phyloP scores from a whole-genome alignment of 192 early-diverging fungal species.

The Coemansia sp. region DNA sequence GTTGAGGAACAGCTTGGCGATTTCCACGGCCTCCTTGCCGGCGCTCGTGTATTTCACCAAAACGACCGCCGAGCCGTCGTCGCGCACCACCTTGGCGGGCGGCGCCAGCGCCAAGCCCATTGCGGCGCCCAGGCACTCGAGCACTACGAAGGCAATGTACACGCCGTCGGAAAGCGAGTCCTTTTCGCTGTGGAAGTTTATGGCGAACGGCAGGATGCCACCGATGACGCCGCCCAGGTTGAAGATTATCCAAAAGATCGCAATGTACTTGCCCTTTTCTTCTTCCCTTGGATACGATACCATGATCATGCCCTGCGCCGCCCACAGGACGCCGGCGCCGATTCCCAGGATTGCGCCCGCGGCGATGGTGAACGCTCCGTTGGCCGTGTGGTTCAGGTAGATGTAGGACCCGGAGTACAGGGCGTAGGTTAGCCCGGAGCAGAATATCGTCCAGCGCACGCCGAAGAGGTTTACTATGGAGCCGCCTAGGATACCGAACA shows the following conservation, averaged over 20 bases:
- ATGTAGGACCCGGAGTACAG: conserved; percentile 73
- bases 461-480: conserved; percentile 74
- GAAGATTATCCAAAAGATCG: conserved; percentile 84
- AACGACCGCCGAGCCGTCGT: conserved; percentile 64
- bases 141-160: conserved; percentile 72
- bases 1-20: conserved; percentile 62
- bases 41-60: conserved; percentile 67
- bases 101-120: conserved; percentile 59
- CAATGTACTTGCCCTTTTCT: conserved; percentile 77
- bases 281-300: conserved; percentile 75
- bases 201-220: conserved; percentile 64
- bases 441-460: conserved; percentile 60
- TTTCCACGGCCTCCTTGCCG: conserved; percentile 56
- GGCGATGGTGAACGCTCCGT: conserved; percentile 60
- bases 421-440: conserved; percentile 64
- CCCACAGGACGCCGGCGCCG: conserved; percentile 72
- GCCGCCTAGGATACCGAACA: conserved; percentile 71
- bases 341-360: conserved; percentile 76
- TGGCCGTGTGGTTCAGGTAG: conserved; percentile 58
- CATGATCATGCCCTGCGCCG: conserved; percentile 78
- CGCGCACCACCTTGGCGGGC: conserved; percentile 59
- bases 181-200: conserved; percentile 56
- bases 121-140: conserved; percentile 65
- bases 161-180: conserved; percentile 60
- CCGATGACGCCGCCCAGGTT: conserved; percentile 78